Base-by-base conservation (phyloP, 179 eudicot species). In the Silene coronaria region DNA sequence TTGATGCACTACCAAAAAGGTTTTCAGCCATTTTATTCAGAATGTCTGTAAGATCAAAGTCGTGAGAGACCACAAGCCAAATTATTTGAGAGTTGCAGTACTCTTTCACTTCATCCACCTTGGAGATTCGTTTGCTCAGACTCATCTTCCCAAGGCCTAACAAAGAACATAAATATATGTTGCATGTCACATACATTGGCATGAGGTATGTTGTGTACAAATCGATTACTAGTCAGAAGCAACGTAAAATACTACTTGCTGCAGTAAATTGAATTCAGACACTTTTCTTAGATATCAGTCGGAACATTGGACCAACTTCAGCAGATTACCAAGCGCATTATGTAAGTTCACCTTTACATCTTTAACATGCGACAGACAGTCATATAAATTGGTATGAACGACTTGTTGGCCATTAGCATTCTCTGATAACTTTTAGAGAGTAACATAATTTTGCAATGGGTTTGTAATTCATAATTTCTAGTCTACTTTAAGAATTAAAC, bases 101-200 rank as follows among this genome's bases (percentile, higher is more conserved):
- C 7, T 19, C 19, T 17, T 2, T 60, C 45, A 80, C 77, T 13
- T 59, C n/a, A 26, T 71, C 6, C 22, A 21, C 64, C 32, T 83
- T 26, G 13, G 68, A 72, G 13, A 75, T 74, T 38, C 71, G 70
- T 70, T 69, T 77, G 26, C 81, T 71, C 36, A 83, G 48, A 42
- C 79, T 64, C 19, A 83, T 83, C 75, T 83, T 80, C 30, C 86
- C 83, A 21, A 79, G 67, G 48, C 82, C 85, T 82, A 71, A 46
- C 23, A 64, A 59, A 61, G 30, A n/a, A 10, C 34, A 64, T 13
- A 27, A 4, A 51, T 42, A 23, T 21, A 21, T 26, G 42, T 74
- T 24, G 36, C 2, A 48, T 12, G 61, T 57, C 61, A n/a, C 23
- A 57, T 57, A 57, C 22, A n/a, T 57, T 57, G 58, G 61, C 23